Evolutionary conservation across 306 rosid genomes (phyloP), one percentile per base, ranked within the genome.

Genomic region (Astragalus membranaceus): DNA sequence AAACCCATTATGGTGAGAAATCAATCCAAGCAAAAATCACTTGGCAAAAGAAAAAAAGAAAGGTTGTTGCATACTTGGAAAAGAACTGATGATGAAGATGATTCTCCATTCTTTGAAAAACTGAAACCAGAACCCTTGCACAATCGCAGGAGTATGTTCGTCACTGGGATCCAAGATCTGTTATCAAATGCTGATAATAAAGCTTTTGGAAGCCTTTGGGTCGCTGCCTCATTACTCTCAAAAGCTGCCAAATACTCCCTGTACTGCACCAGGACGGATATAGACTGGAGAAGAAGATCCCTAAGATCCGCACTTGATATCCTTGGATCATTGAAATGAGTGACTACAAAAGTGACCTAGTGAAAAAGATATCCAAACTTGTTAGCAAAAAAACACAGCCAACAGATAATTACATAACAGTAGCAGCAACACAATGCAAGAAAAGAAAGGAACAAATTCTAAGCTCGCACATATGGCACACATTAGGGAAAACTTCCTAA

Each of bases 241-340:
- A 94, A 94, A 74, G 85, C 89, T 29, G 82, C 86, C 80, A 94
- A 69, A 85, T 87, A 80, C 69, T 94, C 99, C 79, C 73, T 86
- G 87, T 94, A 94, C 79, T 94, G 99, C 41, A 91, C 91, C 82
- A 94, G 84, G 66, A 89, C 99, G 0, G 96, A 90, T 69, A 94
- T 88, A 41, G 97, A 91, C 72, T 94, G 97, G 78, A 94, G 97
- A 79, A 94, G 99, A 77, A 94, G 96, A 82, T 91, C 99, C 78
- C 88, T 80, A 39, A 94, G 89, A 77, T 91, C 97, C 8, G 97
- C 96, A 84, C 96, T 94, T 53, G 97, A 88, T 83, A 94, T 88
- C 78, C 99, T 88, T 68, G 95, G 86, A 73, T 94, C 97, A 23
- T 91, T 91, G 95, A 94, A 91, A 82, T 94, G 99, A 11, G 92